A percentile compares a stretch with the other conserved stretches of the same genome.
These are phyloP conservation scores for Tulasnella calospora DNA, from an alignment of 768 basidiomycete genomes.

Conservation along the genomic window DNA sequence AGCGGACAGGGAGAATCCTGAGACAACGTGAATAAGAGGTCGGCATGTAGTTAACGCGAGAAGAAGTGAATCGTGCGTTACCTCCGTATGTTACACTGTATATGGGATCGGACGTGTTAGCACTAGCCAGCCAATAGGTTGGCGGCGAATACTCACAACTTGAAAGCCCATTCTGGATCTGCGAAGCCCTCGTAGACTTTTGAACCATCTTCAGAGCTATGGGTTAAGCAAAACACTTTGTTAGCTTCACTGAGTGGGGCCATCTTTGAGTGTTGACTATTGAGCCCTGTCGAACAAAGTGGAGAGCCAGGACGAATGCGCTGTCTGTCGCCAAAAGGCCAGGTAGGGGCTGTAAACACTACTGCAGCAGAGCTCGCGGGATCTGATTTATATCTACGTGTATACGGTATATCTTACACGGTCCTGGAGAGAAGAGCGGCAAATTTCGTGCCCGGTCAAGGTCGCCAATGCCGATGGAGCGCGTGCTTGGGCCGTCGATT, in stretches of 20 bases:
- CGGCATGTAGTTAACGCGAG: background rate
- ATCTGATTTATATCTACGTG: background rate
- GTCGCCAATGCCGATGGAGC: background rate
- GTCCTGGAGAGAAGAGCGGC: background rate
- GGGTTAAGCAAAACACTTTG: background rate
- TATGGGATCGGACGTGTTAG: background rate
- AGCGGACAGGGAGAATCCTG: background rate
- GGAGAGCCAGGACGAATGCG: no score
- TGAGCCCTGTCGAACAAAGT: background rate
- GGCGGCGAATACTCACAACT: background rate
- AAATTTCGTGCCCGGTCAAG: background rate
- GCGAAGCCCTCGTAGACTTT: conserved; percentile 4
- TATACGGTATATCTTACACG: background rate
- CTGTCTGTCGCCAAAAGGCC: no score
- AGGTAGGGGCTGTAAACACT: no score
- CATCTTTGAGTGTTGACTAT: background rate
- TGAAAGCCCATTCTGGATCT: conserved; percentile 14
- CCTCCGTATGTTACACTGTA: conserved; percentile 8
- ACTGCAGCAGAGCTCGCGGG: no score
- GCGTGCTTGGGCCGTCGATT: background rate
- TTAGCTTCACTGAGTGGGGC: background rate
- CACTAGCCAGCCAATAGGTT: background rate
- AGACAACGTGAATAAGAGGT: background rate
- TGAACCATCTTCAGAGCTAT: background rate
- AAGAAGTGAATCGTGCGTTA: background rate